Base-by-base conservation (phyloP, 1,284 basidiomycete species). In the Chalciporus sp. region DNA sequence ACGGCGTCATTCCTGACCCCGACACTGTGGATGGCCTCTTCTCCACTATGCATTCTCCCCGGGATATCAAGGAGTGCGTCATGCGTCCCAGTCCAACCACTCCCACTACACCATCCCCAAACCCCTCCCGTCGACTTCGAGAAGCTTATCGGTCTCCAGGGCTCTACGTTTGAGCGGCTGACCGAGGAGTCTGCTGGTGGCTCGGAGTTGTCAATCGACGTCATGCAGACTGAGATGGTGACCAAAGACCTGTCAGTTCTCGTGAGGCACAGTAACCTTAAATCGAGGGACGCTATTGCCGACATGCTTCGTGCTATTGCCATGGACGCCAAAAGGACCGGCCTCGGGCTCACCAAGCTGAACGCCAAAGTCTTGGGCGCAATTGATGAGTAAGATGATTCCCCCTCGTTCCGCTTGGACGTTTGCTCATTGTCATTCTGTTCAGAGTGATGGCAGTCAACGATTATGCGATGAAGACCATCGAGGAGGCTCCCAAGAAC, bases 191-290 rank as follows among this genome's bases (percentile, higher is more conserved):
- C 82, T 0, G 75, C 77, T 0, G 82, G 81, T 3, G 77, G 83
- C 1, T 80, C 83, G 0, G 76, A 75, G 4, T 66, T 90, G 35
- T 81, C 85, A 11, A 65, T 88, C 27, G 80, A 88, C 56, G 80
- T 90, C 55, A 83, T 87, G 70, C 84, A 84, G 67, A 83, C 85
- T 17, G 84, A 90, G 62, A 83, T 90, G 77, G 88, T 86, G 9
- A 87, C 84, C 1, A 72, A 67, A 31, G 88, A 90, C 63, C 73
- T 90, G 44, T 72, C 81, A 17, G 77, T 80, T 5, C 73, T 88
- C 23, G 84, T 89, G n/a, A 76, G 76, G 23, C 68, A 77, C 54
- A 89, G 88, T 64, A 71, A 84, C 17, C 68, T 90, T 61, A 78
- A 73, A 53, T 80, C 80, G 41, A 80, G 74, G 48, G 84, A 88